A percentile compares a stretch with the other conserved stretches of the same genome.
phyloP scores from a whole-genome alignment of 208 protist genomes.

The Kentomonas sorsogonicus region DNA sequence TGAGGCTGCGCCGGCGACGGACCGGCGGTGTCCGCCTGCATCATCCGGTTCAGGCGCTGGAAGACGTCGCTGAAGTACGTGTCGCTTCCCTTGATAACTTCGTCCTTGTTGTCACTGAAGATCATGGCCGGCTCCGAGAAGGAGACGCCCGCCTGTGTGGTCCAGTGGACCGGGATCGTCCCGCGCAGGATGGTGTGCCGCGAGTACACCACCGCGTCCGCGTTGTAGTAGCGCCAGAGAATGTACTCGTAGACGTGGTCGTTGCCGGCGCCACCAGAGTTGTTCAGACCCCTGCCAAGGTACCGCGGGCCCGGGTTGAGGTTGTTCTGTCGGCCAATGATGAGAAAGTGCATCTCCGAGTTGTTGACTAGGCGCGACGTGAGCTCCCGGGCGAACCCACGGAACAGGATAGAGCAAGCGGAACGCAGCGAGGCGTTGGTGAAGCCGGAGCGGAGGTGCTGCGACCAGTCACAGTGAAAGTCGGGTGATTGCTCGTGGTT shows the following conservation, averaged over 20 bases:
- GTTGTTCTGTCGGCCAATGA: conserved; percentile 72
- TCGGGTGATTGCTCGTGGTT: conserved; percentile 20
- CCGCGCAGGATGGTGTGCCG: conserved; percentile 71
- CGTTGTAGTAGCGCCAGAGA: conserved; percentile 51
- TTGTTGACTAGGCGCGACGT: conserved; percentile 33
- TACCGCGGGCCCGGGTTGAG: conserved; percentile 81
- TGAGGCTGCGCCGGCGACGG: conserved; percentile 20
- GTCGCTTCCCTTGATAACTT: conserved; percentile 52
- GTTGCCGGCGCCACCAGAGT: conserved; percentile 67
- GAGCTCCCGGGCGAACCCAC: conserved; percentile 63
- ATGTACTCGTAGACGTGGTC: conserved; percentile 86
- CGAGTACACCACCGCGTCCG: conserved; percentile 46
- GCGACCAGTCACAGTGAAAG: conserved; percentile 75
- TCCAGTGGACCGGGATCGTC: conserved; percentile 84
- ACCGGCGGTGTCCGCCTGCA: conserved; percentile 48
- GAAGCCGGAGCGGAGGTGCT: conserved; percentile 55
- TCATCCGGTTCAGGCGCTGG: conserved; percentile 35
- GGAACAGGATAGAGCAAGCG: conserved; percentile 63
- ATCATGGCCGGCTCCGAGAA: conserved; percentile 74
- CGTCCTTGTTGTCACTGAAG: conserved; percentile 60
- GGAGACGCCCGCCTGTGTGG: conserved; percentile 60
- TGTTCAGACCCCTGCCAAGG: conserved; percentile 75
- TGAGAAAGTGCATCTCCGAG: conserved; percentile 46
- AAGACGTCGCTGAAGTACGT: conserved; percentile 68
- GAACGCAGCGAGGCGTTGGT: conserved; percentile 18